Conservation (phyloP, 768 basidiomycete species). For the Serendipita sp. region DNA sequence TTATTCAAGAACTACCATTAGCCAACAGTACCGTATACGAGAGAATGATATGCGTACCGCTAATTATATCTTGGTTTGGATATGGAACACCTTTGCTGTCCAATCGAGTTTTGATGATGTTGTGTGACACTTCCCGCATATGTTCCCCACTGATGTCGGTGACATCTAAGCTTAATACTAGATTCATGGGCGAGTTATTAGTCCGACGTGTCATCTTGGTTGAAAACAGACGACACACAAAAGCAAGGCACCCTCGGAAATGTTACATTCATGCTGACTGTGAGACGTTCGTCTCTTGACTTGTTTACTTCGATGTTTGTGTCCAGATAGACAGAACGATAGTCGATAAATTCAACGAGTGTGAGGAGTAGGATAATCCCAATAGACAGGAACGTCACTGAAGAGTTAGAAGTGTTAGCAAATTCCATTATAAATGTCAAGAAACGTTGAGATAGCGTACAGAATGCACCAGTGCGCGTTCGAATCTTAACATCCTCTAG, state of each 20-base stretch:
- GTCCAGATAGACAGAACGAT: conserved; percentile 70
- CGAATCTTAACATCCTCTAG: conserved; percentile 99
- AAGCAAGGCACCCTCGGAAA: conserved; percentile 98
- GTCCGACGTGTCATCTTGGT: not conserved
- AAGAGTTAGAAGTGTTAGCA: not conserved
- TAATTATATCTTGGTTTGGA: conserved; percentile 24
- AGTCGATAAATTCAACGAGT: conserved; percentile 91
- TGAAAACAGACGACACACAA: conserved; percentile 36
- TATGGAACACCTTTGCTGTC: conserved; percentile 43
- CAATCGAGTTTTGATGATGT: conserved; percentile 70
- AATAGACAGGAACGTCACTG: conserved; percentile 84
- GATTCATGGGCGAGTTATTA: not conserved
- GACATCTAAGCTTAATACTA: conserved; percentile 88
- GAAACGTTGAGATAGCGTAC: conserved; percentile 30
- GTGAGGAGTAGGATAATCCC: conserved; percentile 87
- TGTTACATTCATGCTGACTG: conserved; percentile 83
- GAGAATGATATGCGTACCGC: not conserved
- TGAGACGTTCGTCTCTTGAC: conserved; percentile 85
- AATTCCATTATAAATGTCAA: not conserved
- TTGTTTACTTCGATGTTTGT: conserved; percentile 90
- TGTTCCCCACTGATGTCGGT: conserved; percentile 98
- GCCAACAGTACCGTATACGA: not conserved
- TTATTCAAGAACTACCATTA: conserved; percentile 19
- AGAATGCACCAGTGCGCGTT: conserved; percentile 81
- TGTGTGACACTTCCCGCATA: conserved; percentile 80